Percentiles rank a stretch among this genome's conserved stretches.
Evolutionary conservation across 306 rosid species (phyloP).

Genomic region (Fragaria iinumae): DNA sequence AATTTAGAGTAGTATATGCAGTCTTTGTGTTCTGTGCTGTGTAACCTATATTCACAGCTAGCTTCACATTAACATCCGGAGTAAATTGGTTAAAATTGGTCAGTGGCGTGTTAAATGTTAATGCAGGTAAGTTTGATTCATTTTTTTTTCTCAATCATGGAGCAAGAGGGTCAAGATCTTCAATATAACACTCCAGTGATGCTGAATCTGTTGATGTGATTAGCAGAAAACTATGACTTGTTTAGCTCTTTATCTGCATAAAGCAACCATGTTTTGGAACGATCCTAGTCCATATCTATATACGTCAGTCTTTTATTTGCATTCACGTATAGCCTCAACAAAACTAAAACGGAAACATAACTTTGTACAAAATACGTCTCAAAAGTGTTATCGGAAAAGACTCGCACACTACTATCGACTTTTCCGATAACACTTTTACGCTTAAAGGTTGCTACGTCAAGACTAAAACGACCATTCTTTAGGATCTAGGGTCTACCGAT

Average conservation of each 20-base stretch:
- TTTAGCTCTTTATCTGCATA: slow-evolving; percentile 23
- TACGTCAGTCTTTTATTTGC: neutral
- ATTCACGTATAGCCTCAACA: neutral
- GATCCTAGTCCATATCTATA: neutral
- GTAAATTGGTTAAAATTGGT: neutral
- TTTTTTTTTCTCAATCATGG: slow-evolving; percentile 10
- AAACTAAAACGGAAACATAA: neutral
- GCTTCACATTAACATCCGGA: neutral
- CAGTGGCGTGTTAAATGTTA: slow-evolving; percentile 1
- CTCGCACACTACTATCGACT: neutral
- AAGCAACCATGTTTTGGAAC: neutral
- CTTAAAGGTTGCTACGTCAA: neutral
- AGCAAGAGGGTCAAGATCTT: slow-evolving; percentile 17
- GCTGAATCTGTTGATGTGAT: slow-evolving; percentile 43
- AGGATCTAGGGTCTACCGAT: slow-evolving; percentile 2
- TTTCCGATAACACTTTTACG: neutral
- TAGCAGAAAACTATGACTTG: slow-evolving; percentile 30
- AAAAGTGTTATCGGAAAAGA: neutral
- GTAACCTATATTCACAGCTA: neutral
- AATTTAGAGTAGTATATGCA: neutral
- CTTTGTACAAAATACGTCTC: neutral
- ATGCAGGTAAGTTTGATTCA: neutral
- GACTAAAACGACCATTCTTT: slow-evolving; percentile 1
- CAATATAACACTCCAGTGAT: slow-evolving; percentile 18
- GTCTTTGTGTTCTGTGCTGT: neutral